Evolutionary conservation across 1,284 basidiomycete genomes (phyloP), one percentile per base, ranked within the genome.

Genomic region (Fistulinella staudtii): DNA sequence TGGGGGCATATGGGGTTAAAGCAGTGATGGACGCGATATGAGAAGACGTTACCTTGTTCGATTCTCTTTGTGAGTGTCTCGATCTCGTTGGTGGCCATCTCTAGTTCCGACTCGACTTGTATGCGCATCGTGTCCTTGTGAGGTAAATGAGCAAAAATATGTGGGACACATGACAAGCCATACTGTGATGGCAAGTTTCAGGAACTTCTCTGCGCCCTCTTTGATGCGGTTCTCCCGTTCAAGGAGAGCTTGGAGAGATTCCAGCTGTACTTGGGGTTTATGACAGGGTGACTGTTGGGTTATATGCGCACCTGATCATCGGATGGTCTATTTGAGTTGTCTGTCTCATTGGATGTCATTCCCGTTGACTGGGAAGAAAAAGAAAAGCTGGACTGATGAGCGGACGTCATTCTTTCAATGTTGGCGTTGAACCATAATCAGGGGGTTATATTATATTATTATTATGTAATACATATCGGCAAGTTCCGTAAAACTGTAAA

Each of bases 201-300:
- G 69, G 42, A 93, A 72, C 50, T 85, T 89, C 67, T 90, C 88
- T 1, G 90, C 90, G 14, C 91, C 90, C 64, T 91, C 88, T 60
- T 81, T 87, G 56, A 93, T 89, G 46, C 84, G 78, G 49, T 77
- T 80, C 64, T 89, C 83, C 47, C 83, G 72, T 50, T 79, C 76
- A 30, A 91, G 74, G 61, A 81, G 78, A 48, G 73, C 75, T 36
- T 76, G 77, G 27, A 93, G 72, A n/a, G 73, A 68, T 36, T 80
- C 77, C 38, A 89, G 65, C 85, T 92, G 50, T 14, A 20, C n/a
- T 17, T 21, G 23, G 7, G 28, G 6, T 30, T 47, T 17, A 41
- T 25, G 24, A 25, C 7, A 11, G 24, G 24, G 24, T 25, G 24
- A 25, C 7, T n/a, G 34, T 9, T 13, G 29, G n/a, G 8, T 30